Conservation (phyloP, 352 stramenopile species). For the Blastocystis sp. region DNA sequence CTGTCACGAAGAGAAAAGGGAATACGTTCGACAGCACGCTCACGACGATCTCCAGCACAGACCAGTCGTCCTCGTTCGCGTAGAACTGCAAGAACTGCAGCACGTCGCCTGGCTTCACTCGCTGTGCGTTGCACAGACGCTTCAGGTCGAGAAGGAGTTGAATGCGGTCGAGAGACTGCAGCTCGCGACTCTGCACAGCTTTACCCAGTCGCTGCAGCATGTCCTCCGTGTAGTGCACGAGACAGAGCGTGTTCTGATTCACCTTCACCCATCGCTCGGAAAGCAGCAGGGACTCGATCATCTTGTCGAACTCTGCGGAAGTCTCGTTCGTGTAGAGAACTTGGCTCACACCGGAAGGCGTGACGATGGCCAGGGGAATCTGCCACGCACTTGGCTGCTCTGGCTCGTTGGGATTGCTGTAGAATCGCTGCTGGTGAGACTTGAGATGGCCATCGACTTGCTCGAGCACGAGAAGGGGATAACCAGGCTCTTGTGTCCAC, state of each 20-base stretch:
- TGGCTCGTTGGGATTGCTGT: slow-evolving; percentile 84
- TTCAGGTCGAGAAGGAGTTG: slow-evolving; percentile 56
- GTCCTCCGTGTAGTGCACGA: slow-evolving; percentile 10
- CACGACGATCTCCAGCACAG: slow-evolving; percentile 71
- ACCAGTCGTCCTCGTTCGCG: slow-evolving; percentile 70
- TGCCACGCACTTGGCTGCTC: slow-evolving; percentile 78
- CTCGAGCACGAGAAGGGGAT: slow-evolving; percentile 79
- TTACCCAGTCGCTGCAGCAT: not conserved
- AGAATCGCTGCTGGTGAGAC: slow-evolving; percentile 66
- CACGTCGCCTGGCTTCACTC: not conserved
- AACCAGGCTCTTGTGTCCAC: slow-evolving; percentile 88
- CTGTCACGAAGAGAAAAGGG: not conserved
- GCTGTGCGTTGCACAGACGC: slow-evolving; percentile 38
- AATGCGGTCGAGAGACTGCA: slow-evolving; percentile 13
- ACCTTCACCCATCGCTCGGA: slow-evolving; percentile 40
- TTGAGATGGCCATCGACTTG: slow-evolving; percentile 65
- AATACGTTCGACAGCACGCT: slow-evolving; percentile 24
- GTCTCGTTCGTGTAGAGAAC: slow-evolving; percentile 65
- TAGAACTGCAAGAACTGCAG: slow-evolving; percentile 30
- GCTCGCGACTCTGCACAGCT: not conserved
- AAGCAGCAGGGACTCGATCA: slow-evolving; percentile 52
- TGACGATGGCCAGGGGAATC: slow-evolving; percentile 74
- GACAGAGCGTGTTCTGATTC: slow-evolving; percentile 40
- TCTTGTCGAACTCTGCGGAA: slow-evolving; percentile 64
- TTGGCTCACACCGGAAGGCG: not conserved